Percentiles rank a stretch among this genome's conserved stretches.
These are phyloP conservation scores for Penicillium sp. DNA, from an alignment of 2,329 filamentous ascomycete species.

Conservation along the genomic window DNA sequence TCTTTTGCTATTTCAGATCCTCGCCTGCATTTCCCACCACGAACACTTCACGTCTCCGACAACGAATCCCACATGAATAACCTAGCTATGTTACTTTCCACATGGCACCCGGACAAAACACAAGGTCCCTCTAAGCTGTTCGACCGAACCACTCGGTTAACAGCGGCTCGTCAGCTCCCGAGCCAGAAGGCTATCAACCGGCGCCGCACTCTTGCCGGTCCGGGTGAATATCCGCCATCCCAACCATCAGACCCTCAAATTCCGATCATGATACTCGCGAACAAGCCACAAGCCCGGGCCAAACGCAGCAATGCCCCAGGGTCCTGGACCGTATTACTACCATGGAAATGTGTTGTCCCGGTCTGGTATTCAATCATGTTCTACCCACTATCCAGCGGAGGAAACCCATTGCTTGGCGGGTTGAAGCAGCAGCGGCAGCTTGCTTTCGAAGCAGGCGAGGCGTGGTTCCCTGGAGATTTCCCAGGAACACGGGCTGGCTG, in stretches of 20 bases:
- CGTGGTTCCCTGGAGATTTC: conserved; percentile 86
- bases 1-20: conserved; percentile 75
- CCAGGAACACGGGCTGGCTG: conserved; percentile 76
- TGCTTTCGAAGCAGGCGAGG: conserved; percentile 70
- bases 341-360: conserved; percentile 83
- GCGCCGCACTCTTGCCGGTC: conserved; percentile 61
- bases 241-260: conserved; percentile 68
- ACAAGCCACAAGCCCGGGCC: conserved; percentile 43
- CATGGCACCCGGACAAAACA: conserved; percentile 63
- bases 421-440: conserved; percentile 76
- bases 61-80: conserved; percentile 34
- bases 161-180: conserved; percentile 64
- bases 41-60: conserved; percentile 46
- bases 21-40: conserved; percentile 72
- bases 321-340: conserved; percentile 78
- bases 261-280: conserved; percentile 68
- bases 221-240: conserved; percentile 61
- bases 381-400: conserved; percentile 73
- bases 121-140: conserved; percentile 59
- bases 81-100: conserved; percentile 60
- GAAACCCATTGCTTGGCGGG: conserved; percentile 79
- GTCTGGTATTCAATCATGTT: conserved; percentile 87
- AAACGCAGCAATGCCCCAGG: conserved; percentile 56
- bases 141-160: conserved; percentile 62
- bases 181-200: conserved; percentile 78